Conservation (phyloP, 208 protist species). For the Trypanosoma mega region DNA sequence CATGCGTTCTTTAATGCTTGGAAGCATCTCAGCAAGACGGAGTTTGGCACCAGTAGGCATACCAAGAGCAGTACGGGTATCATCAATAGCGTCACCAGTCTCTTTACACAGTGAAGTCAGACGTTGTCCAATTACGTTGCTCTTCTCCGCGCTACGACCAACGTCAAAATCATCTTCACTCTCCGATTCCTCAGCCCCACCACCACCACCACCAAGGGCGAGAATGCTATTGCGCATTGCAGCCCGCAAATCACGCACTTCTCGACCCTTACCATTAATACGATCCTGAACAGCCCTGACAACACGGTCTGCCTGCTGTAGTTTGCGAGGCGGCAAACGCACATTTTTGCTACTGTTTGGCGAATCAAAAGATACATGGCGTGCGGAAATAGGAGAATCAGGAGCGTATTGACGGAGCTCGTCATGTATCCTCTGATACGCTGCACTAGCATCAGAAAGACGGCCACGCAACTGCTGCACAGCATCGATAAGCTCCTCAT, state of each 20-base stretch:
- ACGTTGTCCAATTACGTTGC: constrained; percentile 5
- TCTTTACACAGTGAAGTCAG: constrained; percentile 35
- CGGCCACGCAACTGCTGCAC: constrained; percentile 8
- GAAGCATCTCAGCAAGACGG: constrained; percentile 33
- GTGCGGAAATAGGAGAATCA: not conserved
- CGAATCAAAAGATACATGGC: not conserved
- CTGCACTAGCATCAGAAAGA: constrained; percentile 7
- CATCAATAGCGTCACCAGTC: constrained; percentile 40
- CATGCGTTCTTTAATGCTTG: constrained; percentile 35
- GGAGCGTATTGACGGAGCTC: constrained; percentile 9
- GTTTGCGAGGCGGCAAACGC: not conserved
- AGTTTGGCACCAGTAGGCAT: constrained; percentile 14
- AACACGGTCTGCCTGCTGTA: constrained; percentile 12
- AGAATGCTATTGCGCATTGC: constrained; percentile 40
- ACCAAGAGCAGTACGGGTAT: constrained; percentile 31
- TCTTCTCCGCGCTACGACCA: constrained; percentile 11
- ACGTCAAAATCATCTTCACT: constrained; percentile 33
- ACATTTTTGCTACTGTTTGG: not conserved
- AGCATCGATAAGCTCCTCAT: constrained; percentile 17
- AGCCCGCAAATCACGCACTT: constrained; percentile 39
- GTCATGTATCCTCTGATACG: constrained; percentile 9
- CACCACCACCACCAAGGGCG: constrained; percentile 35
- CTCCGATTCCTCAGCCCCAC: constrained; percentile 22
- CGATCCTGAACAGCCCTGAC: constrained; percentile 7
- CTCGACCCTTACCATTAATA: constrained; percentile 10